Evolutionary conservation across 2,329 filamentous ascomycete genomes (phyloP).

Genomic region (Fusarium keratoplasticum): DNA sequence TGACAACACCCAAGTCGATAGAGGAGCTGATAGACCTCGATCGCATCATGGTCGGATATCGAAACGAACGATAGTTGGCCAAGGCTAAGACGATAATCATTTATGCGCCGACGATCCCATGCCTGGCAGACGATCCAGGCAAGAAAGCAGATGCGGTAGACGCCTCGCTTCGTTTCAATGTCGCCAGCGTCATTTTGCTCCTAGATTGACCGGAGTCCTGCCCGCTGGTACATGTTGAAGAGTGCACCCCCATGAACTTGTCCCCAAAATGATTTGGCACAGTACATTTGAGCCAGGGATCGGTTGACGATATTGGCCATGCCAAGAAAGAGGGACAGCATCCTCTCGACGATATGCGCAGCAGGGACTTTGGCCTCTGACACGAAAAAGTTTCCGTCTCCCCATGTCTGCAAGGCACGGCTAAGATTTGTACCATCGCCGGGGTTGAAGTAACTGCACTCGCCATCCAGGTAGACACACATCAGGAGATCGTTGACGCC

Average conservation of each 20-base stretch:
- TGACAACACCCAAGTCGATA: neutral
- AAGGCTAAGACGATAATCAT: too few species aligned
- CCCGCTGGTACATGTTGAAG: neutral
- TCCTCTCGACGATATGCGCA: neutral
- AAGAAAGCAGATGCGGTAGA: neutral
- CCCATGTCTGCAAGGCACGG: neutral
- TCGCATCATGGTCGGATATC: neutral
- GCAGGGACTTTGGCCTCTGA: neutral
- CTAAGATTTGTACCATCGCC: neutral
- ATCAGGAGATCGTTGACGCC: neutral
- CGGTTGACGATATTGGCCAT: neutral
- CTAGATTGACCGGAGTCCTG: neutral
- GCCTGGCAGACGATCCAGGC: neutral
- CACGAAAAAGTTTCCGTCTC: neutral
- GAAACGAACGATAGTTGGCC: neutral
- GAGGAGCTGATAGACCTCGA: neutral
- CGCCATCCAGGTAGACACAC: neutral
- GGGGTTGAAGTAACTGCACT: neutral
- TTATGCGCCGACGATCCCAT: neutral
- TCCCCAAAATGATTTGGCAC: neutral
- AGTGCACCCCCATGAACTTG: neutral
- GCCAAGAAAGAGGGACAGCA: neutral
- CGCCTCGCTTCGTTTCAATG: neutral
- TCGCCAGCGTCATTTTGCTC: neutral
- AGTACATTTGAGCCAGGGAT: neutral